A percentile compares a stretch with the other conserved stretches of the same genome.
These are phyloP conservation scores for Mortierella sp. DNA, from an alignment of 371 early-diverging fungal genomes.

Conservation along the genomic window DNA sequence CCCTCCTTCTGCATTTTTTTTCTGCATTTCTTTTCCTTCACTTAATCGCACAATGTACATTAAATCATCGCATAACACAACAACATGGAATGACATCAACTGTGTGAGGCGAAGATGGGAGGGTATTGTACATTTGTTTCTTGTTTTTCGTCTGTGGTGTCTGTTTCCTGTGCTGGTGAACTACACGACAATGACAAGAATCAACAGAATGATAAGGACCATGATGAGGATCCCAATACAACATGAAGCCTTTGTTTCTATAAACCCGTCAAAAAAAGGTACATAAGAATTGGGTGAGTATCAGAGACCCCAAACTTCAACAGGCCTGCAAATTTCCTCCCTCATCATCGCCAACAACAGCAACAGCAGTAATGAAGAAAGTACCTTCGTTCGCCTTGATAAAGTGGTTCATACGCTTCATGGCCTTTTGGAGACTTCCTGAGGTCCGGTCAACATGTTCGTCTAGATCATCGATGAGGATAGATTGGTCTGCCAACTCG, in stretches of 20 bases:
- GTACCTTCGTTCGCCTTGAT: conserved; percentile 75
- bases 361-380: background rate
- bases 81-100: background rate
- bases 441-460: conserved; percentile 71
- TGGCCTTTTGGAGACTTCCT: conserved; percentile 66
- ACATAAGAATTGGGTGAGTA: conserved; percentile 13
- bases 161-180: background rate
- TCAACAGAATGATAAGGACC: conserved; percentile 69
- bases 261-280: background rate
- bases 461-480: conserved; percentile 72
- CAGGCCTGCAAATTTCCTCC: background rate
- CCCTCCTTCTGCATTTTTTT: background rate
- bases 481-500: conserved; percentile 72
- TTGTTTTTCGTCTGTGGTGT: background rate
- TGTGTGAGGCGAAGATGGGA: background rate
- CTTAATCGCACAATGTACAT: background rate
- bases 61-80: background rate
- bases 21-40: background rate
- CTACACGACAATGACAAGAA: conserved; percentile 67
- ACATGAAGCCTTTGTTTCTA: conserved; percentile 71
- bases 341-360: background rate
- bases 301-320: background rate
- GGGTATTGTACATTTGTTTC: conserved; percentile 6
- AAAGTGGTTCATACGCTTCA: conserved; percentile 68
- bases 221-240: conserved; percentile 74